These are phyloP conservation scores for Radiomyces spectabilis DNA, from an alignment of 192 early-diverging fungal species.

Conservation along the genomic window DNA sequence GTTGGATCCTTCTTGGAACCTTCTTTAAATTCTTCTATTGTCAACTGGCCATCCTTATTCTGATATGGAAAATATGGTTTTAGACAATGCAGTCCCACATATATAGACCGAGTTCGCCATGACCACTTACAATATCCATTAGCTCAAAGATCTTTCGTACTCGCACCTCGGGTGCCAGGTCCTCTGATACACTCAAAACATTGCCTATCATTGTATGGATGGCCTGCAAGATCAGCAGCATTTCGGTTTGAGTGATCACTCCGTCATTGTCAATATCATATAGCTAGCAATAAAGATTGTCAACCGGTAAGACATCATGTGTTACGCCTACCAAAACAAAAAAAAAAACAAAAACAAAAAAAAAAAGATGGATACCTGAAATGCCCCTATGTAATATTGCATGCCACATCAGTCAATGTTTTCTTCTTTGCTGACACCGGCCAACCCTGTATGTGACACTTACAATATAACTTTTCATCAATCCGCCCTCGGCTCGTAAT, in stretches of 20 bases:
- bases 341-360: too few relatives aligned
- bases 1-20: conserved; percentile 83
- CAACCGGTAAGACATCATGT: too few relatives aligned
- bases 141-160: conserved; percentile 85
- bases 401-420: too few relatives aligned
- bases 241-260: conserved; percentile 85
- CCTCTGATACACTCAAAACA: conserved; percentile 85
- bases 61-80: too few relatives aligned
- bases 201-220: conserved; percentile 92
- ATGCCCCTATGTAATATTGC: conserved; percentile 49
- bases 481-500: conserved; percentile 74
- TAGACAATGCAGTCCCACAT: too few relatives aligned
- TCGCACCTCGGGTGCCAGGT: conserved; percentile 82
- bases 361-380: conserved; percentile 46
- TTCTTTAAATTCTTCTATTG: conserved; percentile 81
- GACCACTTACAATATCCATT: conserved; percentile 66
- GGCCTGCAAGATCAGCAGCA: conserved; percentile 86
- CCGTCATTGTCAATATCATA: conserved; percentile 92
- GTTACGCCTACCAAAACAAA: too few relatives aligned
- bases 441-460: conserved; percentile 21
- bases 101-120: too few relatives aligned
- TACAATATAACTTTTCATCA: conserved; percentile 84
- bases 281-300: too few relatives aligned
- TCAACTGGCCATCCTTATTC: conserved; percentile 76
- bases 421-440: too few relatives aligned